A percentile compares a stretch with the other conserved stretches of the same genome.
These are phyloP conservation scores for Talaromyces sp. DNA, from an alignment of 2,329 filamentous ascomycete species.

Conservation along the genomic window DNA sequence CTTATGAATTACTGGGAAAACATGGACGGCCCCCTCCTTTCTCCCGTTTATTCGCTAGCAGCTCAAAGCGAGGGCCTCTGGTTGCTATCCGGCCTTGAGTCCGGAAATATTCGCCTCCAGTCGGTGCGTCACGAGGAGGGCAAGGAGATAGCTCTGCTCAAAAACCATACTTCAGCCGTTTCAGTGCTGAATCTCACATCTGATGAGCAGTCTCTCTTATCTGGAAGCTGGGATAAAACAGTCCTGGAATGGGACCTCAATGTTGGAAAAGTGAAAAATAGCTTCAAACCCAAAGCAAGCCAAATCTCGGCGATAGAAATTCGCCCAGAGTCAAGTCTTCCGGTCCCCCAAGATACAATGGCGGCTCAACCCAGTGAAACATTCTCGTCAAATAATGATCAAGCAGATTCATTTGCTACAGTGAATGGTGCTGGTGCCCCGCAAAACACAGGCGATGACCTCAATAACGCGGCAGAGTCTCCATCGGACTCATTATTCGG, in stretches of 20 bases:
- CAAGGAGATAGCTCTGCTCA: constrained; percentile 75
- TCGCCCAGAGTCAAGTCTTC: constrained; percentile 68
- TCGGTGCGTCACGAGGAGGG: constrained; percentile 93
- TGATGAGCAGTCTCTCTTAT: constrained; percentile 82
- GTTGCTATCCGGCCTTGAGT: constrained; percentile 86
- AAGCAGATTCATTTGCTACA: constrained; percentile 49
- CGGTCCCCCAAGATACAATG: constrained; percentile 67
- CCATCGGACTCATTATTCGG: constrained; percentile 79
- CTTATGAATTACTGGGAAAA: constrained; percentile 98
- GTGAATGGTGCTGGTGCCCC: constrained; percentile 33
- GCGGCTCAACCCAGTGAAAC: constrained; percentile 58
- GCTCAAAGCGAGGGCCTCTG: constrained; percentile 86
- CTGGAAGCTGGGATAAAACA: constrained; percentile 94
- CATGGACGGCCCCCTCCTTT: constrained; percentile 70
- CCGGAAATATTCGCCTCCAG: constrained; percentile 87
- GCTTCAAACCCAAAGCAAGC: constrained; percentile 69
- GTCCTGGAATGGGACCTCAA: constrained; percentile 95
- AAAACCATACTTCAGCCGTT: constrained; percentile 84
- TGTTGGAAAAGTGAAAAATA: constrained; percentile 68
- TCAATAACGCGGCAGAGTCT: constrained; percentile 56
- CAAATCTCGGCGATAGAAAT: constrained; percentile 88
- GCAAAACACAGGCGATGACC: constrained; percentile 32
- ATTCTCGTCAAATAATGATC: constrained; percentile 67
- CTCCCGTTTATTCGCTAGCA: constrained; percentile 89
- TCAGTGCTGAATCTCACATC: constrained; percentile 76